Evolutionary conservation across 306 rosid species (phyloP).

Genomic region (Canavalia ensiformis): DNA sequence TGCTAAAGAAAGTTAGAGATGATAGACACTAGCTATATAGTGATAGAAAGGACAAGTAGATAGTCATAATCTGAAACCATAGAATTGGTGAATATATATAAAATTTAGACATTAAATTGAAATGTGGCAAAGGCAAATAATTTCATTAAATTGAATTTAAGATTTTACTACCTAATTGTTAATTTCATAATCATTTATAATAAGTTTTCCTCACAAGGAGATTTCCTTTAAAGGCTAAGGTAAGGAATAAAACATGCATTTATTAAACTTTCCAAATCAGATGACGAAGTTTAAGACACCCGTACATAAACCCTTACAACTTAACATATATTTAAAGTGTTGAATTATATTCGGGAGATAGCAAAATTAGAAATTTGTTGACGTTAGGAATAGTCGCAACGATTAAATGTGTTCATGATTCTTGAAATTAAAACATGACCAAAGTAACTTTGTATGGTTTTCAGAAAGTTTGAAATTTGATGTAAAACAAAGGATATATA

Average conservation of each 20-base stretch:
- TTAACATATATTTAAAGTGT: not conserved
- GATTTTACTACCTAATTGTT: not conserved
- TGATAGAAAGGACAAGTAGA: not conserved
- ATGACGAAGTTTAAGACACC: not conserved
- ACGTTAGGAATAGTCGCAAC: too few species aligned
- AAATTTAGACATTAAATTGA: not conserved
- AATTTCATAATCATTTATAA: constrained; percentile 1
- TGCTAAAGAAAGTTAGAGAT: not conserved
- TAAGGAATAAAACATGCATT: not conserved
- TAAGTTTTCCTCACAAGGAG: not conserved
- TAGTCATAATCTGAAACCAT: not conserved
- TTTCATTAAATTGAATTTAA: not conserved
- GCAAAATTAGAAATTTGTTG: not conserved
- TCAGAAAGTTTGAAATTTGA: too few species aligned
- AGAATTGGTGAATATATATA: not conserved
- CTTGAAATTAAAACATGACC: not conserved
- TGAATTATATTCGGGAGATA: not conserved
- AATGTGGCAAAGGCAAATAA: not conserved
- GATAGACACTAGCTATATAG: not conserved
- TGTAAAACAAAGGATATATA: too few species aligned
- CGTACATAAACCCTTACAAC: not conserved
- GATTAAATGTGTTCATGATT: not conserved
- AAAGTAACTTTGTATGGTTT: not conserved
- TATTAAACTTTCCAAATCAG: not conserved
- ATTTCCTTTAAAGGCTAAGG: not conserved